Base-by-base conservation (phyloP, 768 basidiomycete species). In the Wakefieldia striispora region DNA sequence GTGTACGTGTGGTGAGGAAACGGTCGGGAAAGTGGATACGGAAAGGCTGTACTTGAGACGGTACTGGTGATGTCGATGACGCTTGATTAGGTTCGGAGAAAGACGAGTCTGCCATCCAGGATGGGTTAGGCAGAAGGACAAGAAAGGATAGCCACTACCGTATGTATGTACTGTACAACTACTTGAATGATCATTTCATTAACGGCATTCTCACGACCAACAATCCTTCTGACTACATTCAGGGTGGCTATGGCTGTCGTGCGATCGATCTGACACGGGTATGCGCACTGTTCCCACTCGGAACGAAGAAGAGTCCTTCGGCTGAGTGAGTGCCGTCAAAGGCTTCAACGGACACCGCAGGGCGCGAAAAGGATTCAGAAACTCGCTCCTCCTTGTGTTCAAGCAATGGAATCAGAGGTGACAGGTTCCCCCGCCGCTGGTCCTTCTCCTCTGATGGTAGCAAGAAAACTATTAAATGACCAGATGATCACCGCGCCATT, bases 11-110 rank as follows among this genome's bases (percentile, higher is more conserved):
- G 16, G 57, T 39, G 43, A 66, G 60, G 44, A 68, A 68, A 19
- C 56, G 60, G 56, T 64, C 57, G 1, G 72, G 67, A 40, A 76
- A 68, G 13, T 57, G 71, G 45, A 72, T 67, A 41, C 62, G 72
- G 45, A 66, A 54, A 34, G 53, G 27, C 9, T 48, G 47, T 11
- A 56, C 21, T 46, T 52, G 55, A 33, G 58, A 34, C 41, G 58
- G 33, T 17, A 35, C 44, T 39, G 57, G 43, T 29, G 31, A 51
- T 23, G 61, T 49, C 7, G 31, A 51, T 23, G 61, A 50, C 7
- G 50, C 49, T 27, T 53, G 34, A 40, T 55, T 50, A 27, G 64
- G 50, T 49, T 54, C 59, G 16, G 65, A 61, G 23, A 48, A 49
- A 36, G 38, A 31, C 42, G 57, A 53, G 56, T 69, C 67, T 52